Conservation (phyloP, 2,329 filamentous ascomycete genomes). For the Penicillium fuscoglaucum region DNA sequence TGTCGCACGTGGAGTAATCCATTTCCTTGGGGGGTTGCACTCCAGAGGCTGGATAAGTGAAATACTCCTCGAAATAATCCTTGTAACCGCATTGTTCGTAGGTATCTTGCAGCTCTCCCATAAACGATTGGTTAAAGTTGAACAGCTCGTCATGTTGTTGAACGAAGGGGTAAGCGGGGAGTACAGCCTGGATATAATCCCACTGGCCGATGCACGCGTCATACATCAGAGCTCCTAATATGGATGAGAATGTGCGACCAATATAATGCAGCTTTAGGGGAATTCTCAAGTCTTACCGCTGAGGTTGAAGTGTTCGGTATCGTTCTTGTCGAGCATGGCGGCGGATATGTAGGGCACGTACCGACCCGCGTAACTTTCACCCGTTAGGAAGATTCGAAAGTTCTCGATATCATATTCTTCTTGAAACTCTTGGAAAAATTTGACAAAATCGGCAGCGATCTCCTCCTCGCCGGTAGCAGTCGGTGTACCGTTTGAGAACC, state of each 20-base stretch:
- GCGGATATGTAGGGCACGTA: slow-evolving; percentile 73
- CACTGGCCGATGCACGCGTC: slow-evolving; percentile 60
- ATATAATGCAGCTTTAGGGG: not conserved
- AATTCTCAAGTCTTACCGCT: slow-evolving; percentile 46
- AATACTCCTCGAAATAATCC: slow-evolving; percentile 48
- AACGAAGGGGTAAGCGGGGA: slow-evolving; percentile 46
- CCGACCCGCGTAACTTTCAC: slow-evolving; percentile 69
- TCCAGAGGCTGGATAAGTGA: slow-evolving; percentile 52
- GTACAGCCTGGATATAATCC: slow-evolving; percentile 35
- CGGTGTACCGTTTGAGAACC: slow-evolving; percentile 65
- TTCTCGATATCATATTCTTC: slow-evolving; percentile 67
- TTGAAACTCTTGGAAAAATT: slow-evolving; percentile 77
- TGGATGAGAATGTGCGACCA: not conserved
- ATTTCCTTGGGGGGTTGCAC: slow-evolving; percentile 60
- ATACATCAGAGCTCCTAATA: slow-evolving; percentile 63
- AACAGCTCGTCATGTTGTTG: slow-evolving; percentile 46
- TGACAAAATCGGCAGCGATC: slow-evolving; percentile 67
- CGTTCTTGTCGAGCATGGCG: slow-evolving; percentile 69
- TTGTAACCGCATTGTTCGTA: slow-evolving; percentile 50
- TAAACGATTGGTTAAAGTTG: slow-evolving; percentile 47
- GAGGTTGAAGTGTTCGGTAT: slow-evolving; percentile 68
- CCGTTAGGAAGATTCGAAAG: slow-evolving; percentile 71
- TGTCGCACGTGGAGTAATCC: slow-evolving; percentile 54
- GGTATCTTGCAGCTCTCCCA: slow-evolving; percentile 40
- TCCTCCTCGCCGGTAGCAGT: slow-evolving; percentile 69